Conservation (phyloP, 306 rosid genomes). For the Crataegus laevigata region DNA sequence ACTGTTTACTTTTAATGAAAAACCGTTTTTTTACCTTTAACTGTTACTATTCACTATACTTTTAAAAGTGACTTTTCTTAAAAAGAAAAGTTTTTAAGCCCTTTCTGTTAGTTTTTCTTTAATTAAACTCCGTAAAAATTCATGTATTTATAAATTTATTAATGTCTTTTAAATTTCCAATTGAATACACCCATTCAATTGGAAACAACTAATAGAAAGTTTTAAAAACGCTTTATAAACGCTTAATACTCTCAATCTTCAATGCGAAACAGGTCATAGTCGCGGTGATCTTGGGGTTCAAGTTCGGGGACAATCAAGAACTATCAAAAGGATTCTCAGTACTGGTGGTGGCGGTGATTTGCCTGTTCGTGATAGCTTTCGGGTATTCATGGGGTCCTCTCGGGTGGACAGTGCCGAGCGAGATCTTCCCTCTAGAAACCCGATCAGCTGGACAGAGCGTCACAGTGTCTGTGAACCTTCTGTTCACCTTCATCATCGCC, state of each 20-base stretch:
- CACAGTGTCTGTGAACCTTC: conserved; percentile 59
- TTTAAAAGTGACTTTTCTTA: no score
- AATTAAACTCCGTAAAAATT: no score
- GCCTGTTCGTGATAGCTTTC: conserved; percentile 78
- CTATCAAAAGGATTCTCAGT: conserved; percentile 49
- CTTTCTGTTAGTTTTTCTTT: no score
- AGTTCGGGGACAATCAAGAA: conserved; percentile 49
- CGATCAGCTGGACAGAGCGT: conserved; percentile 70
- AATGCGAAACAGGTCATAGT: conserved; percentile 51
- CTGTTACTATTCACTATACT: no score
- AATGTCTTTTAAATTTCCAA: no score
- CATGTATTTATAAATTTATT: no score
- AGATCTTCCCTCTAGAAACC: conserved; percentile 54
- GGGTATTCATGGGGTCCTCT: conserved; percentile 83
- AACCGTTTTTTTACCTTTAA: no score
- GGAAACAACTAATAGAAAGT: background rate
- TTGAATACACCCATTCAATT: no score
- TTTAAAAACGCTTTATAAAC: background rate
- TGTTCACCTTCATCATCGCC: conserved; percentile 53
- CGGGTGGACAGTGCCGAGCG: conserved; percentile 74
- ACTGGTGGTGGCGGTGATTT: conserved; percentile 57
- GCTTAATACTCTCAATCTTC: background rate
- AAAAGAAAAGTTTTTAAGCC: no score
- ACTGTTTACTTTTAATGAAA: no score
- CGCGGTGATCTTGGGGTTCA: conserved; percentile 54